A percentile compares a stretch with the other conserved stretches of the same genome.
Evolutionary conservation across 139 green algal genomes (phyloP).

Genomic region (Astrephomene gubernaculifera): DNA sequence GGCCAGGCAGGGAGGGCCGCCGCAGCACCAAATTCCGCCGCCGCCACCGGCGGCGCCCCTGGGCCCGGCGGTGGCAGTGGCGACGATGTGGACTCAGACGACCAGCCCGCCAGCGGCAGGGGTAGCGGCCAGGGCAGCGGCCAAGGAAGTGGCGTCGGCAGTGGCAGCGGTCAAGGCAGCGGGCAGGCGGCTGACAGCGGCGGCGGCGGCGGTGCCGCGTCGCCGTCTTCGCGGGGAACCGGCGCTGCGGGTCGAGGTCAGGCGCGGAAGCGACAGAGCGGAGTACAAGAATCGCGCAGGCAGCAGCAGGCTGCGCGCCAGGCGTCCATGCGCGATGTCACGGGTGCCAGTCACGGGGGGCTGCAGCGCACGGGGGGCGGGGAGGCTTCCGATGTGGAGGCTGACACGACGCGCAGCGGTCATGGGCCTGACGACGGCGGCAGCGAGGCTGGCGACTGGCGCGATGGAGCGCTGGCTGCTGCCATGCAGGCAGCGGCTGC

Average conservation of each 20-base stretch:
- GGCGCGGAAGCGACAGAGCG: not conserved
- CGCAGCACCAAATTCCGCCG: too few species aligned
- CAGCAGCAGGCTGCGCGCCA: conserved; percentile 9
- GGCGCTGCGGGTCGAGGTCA: not conserved
- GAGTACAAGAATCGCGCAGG: not conserved
- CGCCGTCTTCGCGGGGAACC: not conserved
- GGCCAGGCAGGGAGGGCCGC: not conserved
- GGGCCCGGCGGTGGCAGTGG: not conserved
- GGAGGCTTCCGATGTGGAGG: too few species aligned
- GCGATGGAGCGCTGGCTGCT: too few species aligned
- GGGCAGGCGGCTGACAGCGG: not conserved
- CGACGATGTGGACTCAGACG: not conserved
- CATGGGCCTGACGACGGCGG: too few species aligned
- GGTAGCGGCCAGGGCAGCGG: not conserved
- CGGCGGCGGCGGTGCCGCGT: too few species aligned
- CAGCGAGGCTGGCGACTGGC: too few species aligned
- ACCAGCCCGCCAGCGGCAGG: not conserved
- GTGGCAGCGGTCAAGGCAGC: not conserved
- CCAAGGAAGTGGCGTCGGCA: too few species aligned
- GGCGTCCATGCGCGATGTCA: not conserved
- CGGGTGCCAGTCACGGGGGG: too few species aligned
- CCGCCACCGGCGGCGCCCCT: too few species aligned
- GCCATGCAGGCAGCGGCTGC: too few species aligned
- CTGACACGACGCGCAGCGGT: too few species aligned
- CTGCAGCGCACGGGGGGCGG: too few species aligned